Conservation (phyloP, 2,329 filamentous ascomycete species). For the Dryadomyces quercus-mongolicae region DNA sequence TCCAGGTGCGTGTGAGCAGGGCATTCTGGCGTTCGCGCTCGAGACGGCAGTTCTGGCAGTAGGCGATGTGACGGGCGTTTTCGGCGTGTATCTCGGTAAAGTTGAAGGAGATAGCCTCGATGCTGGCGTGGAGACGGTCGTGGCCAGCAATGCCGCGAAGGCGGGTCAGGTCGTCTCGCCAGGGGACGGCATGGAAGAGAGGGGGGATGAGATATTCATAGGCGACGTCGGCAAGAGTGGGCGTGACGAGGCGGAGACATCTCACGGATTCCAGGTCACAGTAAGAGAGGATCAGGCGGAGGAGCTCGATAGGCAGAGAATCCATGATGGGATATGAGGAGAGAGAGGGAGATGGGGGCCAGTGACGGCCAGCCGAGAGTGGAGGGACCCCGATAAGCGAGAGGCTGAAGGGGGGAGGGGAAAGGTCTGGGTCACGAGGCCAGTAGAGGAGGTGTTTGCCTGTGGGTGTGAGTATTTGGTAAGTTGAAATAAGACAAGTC, state of each 20-base stretch:
- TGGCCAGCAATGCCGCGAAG: conserved; percentile 31
- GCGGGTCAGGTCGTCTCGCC: conserved; percentile 31
- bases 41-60: conserved; percentile 24
- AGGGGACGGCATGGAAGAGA: conserved; percentile 29
- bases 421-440: too few species aligned
- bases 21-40: conserved; percentile 24
- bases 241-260: conserved; percentile 27
- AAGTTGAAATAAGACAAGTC: too few species aligned
- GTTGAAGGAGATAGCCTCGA: conserved; percentile 32
- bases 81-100: conserved; percentile 30
- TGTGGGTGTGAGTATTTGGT: too few species aligned
- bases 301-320: conserved; percentile 14
- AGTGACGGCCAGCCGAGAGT: background rate
- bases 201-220: conserved; percentile 29
- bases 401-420: too few species aligned
- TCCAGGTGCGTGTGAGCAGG: conserved; percentile 23
- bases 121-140: conserved; percentile 26
- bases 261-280: conserved; percentile 26
- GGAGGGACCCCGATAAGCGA: background rate
- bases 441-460: too few species aligned
- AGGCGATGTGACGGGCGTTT: conserved; percentile 23
- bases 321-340: conserved; percentile 14
- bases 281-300: conserved; percentile 29
- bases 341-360: conserved; percentile 2
- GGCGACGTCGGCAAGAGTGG: conserved; percentile 26